Evolutionary conservation across 176 grass and related monocot species (phyloP).

Genomic region (Musa acuminata): DNA sequence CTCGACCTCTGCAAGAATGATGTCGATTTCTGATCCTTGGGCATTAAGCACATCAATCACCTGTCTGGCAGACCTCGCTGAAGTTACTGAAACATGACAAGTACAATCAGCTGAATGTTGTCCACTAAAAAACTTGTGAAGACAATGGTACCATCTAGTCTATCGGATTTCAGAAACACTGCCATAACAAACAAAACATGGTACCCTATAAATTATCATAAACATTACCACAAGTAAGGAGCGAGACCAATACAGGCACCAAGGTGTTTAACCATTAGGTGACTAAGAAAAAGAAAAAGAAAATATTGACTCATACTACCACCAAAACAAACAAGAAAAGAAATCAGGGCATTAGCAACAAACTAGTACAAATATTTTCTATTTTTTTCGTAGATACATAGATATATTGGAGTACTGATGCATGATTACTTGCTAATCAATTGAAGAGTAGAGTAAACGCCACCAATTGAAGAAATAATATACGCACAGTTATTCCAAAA

Average conservation of each 20-base stretch:
- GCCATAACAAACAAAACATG: conserved; percentile 1
- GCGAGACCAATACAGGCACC: too few species aligned
- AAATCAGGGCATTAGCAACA: neutral
- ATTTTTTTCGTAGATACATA: neutral
- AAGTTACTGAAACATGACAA: conserved; percentile 50
- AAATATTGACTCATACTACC: neutral
- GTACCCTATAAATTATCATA: neutral
- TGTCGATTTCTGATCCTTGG: conserved; percentile 57
- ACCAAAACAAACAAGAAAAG: neutral
- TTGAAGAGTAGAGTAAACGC: too few species aligned
- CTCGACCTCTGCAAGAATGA: conserved; percentile 81
- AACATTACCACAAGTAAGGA: too few species aligned
- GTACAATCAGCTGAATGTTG: neutral
- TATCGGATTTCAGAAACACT: neutral
- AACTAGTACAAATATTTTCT: neutral
- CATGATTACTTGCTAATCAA: too few species aligned
- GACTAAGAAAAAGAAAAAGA: too few species aligned
- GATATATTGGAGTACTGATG: neutral
- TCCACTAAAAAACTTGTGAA: conserved; percentile 15
- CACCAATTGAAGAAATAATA: too few species aligned
- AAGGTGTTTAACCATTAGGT: neutral
- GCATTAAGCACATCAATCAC: conserved; percentile 66
- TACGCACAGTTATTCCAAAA: too few species aligned
- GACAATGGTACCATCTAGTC: neutral
- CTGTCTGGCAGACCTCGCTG: conserved; percentile 62